Base-by-base conservation (phyloP, 2,329 filamentous ascomycete species). In the Nannizziopsis barbatae region DNA sequence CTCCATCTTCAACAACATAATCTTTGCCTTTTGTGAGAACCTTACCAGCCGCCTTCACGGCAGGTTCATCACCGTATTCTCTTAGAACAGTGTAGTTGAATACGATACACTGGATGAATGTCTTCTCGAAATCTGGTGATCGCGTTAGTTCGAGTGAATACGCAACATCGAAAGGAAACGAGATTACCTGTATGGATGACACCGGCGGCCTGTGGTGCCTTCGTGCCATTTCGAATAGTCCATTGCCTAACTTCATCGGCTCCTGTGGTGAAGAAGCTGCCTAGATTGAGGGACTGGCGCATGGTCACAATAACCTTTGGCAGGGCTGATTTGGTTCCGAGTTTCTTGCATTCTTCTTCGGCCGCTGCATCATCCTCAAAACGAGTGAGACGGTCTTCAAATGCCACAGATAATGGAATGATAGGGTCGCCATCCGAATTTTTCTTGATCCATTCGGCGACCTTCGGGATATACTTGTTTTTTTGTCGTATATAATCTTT, bases 11-110 rank as follows among this genome's bases (percentile, higher is more conserved):
- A 27, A 72, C 68, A 43, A 70, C 78, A 66, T 98, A 96, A 45
- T 96, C 90, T 75, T 96, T 96, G 64, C 92, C 92, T 77, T 98
- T 98, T 51, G 90, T 96, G 83, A 95, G 86, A 57, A 98, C 69
- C 75, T 98, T 98, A 61, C 92, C 92, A 69, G 90, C 90, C 20
- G 90, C 79, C 75, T 89, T 94, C 57, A 95, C 85, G 57, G 84
- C 79, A 18, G 80, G 74, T 73, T 98, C 92, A 56, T 94, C 87
- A 45, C 90, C 90, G 42, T 85, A 73, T 70, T 96, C 92, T 71
- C 83, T 87, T 47, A 98, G 73, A 1, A 76, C 71, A 20, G 65
- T 74, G 71, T 80, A 98, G 73, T 95, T 96, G 73, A 94, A 96
- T 27, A 95, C 88, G 55, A 98, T 77, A 54, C 77, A 84, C 72